Base-by-base conservation (phyloP, 768 basidiomycete genomes). In the Phallus indusiatus region DNA sequence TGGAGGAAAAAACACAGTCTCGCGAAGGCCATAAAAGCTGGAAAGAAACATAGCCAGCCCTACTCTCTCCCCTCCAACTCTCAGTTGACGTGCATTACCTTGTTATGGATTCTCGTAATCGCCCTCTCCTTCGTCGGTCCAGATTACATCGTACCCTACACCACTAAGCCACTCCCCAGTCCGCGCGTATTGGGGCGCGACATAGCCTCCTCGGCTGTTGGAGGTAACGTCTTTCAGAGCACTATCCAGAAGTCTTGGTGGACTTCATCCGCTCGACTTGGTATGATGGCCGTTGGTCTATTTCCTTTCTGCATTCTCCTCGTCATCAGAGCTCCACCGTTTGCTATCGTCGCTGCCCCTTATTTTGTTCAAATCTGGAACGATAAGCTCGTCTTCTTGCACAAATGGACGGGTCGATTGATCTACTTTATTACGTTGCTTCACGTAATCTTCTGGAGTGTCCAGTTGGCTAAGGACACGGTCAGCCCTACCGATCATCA, bases 301-400 rank as follows among this genome's bases (percentile, higher is more conserved):
- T 64, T 73, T 20, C 75, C 75, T 0, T 65, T 76, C 6, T 68
- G 68, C 10, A 69, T 76, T 37, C 64, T 72, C 0, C 65, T 76
- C 50, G 75, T 73, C 9, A 64, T 76, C 46, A 76, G 67, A 63
- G 71, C 56, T 68, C 60, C 63, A 63, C 70, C 75, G 1, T 67
- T 74, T 51, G 73, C 74, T 55, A 63, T 75, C 20, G 67, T 74
- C 56, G 68, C 75, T 5, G 62, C 70, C 21, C 67, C 71, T 1
- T 63, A 65, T 33, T 59, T 74, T 42, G 70, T 71, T 9, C 71
- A 74, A 55, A 67, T 74, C 24, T 69, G 68, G 54, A 70, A 71
- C 53, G 74, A 76, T 62, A 74, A 74, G 64, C 70, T 74, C 18
- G 69, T 70, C 4, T 62, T 71, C 35, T 66, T 75, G n/a, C 75